phyloP scores from a whole-genome alignment of 306 rosid genomes.

The Sechiopsis laciniata region DNA sequence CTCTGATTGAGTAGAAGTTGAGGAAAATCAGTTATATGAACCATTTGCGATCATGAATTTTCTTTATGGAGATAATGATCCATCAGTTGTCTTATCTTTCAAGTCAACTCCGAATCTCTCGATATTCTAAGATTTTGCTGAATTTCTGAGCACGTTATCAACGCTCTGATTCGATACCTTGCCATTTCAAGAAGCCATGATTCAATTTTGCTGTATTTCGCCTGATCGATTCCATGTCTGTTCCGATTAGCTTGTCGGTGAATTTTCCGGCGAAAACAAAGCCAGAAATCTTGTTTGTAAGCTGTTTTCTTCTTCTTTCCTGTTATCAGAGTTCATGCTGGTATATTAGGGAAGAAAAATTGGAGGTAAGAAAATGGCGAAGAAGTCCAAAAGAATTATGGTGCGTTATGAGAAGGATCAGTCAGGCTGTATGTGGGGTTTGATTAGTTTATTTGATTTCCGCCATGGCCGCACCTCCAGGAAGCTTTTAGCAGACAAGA shows the following conservation, averaged over 20 bases:
- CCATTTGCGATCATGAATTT: conserved; percentile 27
- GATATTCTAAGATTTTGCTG: conserved; percentile 33
- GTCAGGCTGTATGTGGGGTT: conserved; percentile 97
- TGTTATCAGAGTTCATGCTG: conserved; percentile 22
- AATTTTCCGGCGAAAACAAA: conserved; percentile 5
- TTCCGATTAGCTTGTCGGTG: conserved; percentile 22
- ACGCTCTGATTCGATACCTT: conserved; percentile 55
- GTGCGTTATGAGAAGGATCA: conserved; percentile 76
- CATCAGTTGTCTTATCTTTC: conserved; percentile 29
- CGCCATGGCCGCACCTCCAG: conserved; percentile 69
- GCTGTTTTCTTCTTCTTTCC: conserved; percentile 23
- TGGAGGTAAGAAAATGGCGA: conserved; percentile 44
- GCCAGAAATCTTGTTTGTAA: conserved; percentile 15
- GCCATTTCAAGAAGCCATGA: conserved; percentile 48
- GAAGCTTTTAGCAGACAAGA: conserved; percentile 73
- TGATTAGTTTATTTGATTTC: conserved; percentile 84
- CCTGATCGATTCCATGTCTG: conserved; percentile 33
- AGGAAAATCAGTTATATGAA: conserved; percentile 16
- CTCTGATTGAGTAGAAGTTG: neutral
- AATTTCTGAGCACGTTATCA: conserved; percentile 35
- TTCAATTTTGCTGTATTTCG: neutral
- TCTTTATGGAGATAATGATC: conserved; percentile 23
- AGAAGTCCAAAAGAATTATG: conserved; percentile 64
- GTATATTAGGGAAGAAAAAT: conserved; percentile 16
- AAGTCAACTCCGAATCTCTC: conserved; percentile 27